Percentiles rank a stretch among this genome's conserved stretches.
Conservation (phyloP, 805 yeast species). For the Candida dendrica region DNA sequence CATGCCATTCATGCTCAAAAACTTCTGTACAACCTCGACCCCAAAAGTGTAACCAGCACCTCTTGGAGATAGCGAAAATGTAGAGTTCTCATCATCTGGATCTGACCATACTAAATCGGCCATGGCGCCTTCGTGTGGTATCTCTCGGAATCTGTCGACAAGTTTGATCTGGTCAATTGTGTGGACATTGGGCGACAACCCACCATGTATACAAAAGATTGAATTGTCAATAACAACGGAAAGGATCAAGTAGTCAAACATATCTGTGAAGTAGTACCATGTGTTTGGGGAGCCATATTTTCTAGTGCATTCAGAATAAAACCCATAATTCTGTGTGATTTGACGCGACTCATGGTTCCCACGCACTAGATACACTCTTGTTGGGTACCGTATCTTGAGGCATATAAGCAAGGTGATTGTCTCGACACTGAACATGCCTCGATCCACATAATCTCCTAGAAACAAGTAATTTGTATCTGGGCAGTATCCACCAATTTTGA, state of each 20-base stretch:
- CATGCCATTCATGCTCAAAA: constrained; percentile 69
- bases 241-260: constrained; percentile 84
- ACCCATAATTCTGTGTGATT: constrained; percentile 95
- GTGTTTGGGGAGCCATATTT: constrained; percentile 78
- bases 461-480: constrained; percentile 92
- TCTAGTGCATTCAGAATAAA: constrained; percentile 86
- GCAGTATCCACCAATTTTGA: constrained; percentile 86
- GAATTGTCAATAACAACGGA: constrained; percentile 87
- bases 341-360: constrained; percentile 98
- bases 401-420: constrained; percentile 81
- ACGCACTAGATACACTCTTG: constrained; percentile 70
- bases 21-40: constrained; percentile 79
- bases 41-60: constrained; percentile 99
- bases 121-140: constrained; percentile 99
- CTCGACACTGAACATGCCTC: constrained; percentile 91
- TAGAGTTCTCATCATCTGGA: constrained; percentile 76
- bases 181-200: constrained; percentile 90
- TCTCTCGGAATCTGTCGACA: constrained; percentile 86
- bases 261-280: constrained; percentile 86
- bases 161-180: constrained; percentile 86
- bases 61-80: constrained; percentile 84
- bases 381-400: constrained; percentile 82
- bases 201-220: constrained; percentile 95
- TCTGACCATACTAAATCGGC: constrained; percentile 99
- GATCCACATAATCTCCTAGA: constrained; percentile 92